Conservation (phyloP, 345 rosid species). For the Erysimum cheiranthoides region DNA sequence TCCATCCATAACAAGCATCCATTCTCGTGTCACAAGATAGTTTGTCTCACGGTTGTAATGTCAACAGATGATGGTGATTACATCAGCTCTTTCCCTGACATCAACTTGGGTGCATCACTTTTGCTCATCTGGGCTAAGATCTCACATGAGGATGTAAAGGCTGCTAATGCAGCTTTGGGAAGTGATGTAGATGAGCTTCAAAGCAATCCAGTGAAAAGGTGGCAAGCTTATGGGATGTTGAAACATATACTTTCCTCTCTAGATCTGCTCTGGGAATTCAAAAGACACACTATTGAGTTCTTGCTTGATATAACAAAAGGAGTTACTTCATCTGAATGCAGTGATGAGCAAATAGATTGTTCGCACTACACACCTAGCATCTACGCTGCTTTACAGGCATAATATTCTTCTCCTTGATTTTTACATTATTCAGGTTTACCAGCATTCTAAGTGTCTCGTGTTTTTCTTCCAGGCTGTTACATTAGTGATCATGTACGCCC, state of each 20-base stretch:
- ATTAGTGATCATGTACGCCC: constrained; percentile 59
- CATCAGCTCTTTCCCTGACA: constrained; percentile 51
- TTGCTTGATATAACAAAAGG: constrained; percentile 65
- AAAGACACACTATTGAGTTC: constrained; percentile 67
- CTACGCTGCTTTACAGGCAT: constrained; percentile 75
- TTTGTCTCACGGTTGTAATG: constrained; percentile 19
- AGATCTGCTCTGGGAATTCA: constrained; percentile 70
- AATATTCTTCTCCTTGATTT: constrained; percentile 29
- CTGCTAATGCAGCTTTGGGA: constrained; percentile 54
- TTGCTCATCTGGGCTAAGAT: constrained; percentile 68
- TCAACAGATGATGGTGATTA: constrained; percentile 63
- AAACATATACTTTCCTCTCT: constrained; percentile 64
- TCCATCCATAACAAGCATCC: constrained; percentile 9
- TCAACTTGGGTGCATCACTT: constrained; percentile 79
- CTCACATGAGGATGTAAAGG: constrained; percentile 55
- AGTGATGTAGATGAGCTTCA: constrained; percentile 59
- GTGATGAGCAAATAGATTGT: constrained; percentile 54
- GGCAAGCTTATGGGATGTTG: constrained; percentile 84
- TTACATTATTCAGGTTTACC: constrained; percentile 24
- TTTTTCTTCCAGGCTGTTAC: constrained; percentile 59
- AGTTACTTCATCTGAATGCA: constrained; percentile 44
- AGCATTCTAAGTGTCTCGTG: constrained; percentile 19
- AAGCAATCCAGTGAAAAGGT: constrained; percentile 62
- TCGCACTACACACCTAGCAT: constrained; percentile 61
- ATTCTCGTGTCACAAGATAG: constrained; percentile 14